phyloP scores from a whole-genome alignment of 805 yeast genomes.

The Schizosaccharomyces cryophilus region DNA sequence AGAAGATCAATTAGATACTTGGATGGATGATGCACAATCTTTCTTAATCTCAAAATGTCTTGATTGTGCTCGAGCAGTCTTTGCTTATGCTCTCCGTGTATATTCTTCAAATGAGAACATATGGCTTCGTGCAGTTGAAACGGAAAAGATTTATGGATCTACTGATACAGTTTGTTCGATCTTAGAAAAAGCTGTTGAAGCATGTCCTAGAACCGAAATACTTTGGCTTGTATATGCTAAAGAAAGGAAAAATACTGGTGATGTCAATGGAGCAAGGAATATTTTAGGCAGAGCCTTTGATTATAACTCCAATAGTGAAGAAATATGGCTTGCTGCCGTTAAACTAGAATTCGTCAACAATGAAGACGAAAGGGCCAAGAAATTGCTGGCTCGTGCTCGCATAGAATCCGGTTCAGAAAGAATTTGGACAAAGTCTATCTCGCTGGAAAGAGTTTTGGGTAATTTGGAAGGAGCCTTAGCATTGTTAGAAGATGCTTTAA shows the following conservation, averaged over 20 bases:
- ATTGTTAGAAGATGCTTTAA: slow-evolving; percentile 24
- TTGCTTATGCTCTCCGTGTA: slow-evolving; percentile 21
- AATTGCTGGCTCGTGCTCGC: slow-evolving; percentile 20
- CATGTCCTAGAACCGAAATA: slow-evolving; percentile 25
- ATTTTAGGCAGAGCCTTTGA: slow-evolving; percentile 27
- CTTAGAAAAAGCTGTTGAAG: slow-evolving; percentile 29
- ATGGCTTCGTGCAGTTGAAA: slow-evolving; percentile 11
- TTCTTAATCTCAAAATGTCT: slow-evolving; percentile 11
- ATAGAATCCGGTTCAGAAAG: slow-evolving; percentile 20
- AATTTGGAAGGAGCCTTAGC: slow-evolving; percentile 18
- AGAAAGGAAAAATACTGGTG: slow-evolving; percentile 21
- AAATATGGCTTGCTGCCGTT: slow-evolving; percentile 47
- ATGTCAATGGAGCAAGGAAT: slow-evolving; percentile 26
- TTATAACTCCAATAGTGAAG: slow-evolving; percentile 23
- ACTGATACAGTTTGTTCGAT: slow-evolving; percentile 17
- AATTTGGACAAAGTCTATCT: slow-evolving; percentile 38
- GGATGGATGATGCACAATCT: slow-evolving; percentile 18
- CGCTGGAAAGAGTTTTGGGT: slow-evolving; percentile 22
- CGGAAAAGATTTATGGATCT: slow-evolving; percentile 13
- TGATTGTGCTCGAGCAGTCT: slow-evolving; percentile 24
- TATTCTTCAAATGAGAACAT: slow-evolving; percentile 20
- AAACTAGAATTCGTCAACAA: slow-evolving; percentile 30
- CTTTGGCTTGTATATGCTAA: slow-evolving; percentile 50
- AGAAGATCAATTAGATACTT: slow-evolving; percentile 12
- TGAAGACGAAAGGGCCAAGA: slow-evolving; percentile 16